Percentiles rank a stretch among this genome's conserved stretches.
phyloP scores from a whole-genome alignment of 768 basidiomycete species.

The Russula emetica region DNA sequence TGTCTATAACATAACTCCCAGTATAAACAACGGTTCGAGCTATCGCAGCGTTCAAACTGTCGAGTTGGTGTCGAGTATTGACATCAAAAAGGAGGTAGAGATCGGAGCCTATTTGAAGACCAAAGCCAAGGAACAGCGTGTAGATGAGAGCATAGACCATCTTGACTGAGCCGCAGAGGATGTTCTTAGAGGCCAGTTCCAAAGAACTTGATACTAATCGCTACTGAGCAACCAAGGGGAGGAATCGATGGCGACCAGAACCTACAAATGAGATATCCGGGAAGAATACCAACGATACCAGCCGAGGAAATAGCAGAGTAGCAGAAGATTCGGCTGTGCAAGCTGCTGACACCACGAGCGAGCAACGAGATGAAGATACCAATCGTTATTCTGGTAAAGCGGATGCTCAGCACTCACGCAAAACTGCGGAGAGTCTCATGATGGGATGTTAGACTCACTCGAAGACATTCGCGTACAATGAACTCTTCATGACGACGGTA shows the following conservation, averaged over 20 bases:
- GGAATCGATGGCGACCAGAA: slow-evolving; percentile 24
- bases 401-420: slow-evolving; percentile 14
- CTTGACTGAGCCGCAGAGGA: slow-evolving; percentile 78
- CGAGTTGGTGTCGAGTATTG: slow-evolving; percentile 48
- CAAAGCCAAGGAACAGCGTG: slow-evolving; percentile 80
- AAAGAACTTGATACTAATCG: slow-evolving; percentile 69
- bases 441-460: slow-evolving; percentile 58
- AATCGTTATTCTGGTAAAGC: slow-evolving; percentile 64
- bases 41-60: slow-evolving; percentile 49
- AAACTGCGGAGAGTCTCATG: neutral
- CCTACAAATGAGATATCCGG: slow-evolving; percentile 81
- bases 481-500: slow-evolving; percentile 66
- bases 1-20: slow-evolving; percentile 67
- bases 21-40: slow-evolving; percentile 49
- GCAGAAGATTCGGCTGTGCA: slow-evolving; percentile 74
- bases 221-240: slow-evolving; percentile 12
- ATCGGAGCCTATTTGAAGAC: slow-evolving; percentile 79
- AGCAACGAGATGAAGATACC: slow-evolving; percentile 77
- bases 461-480: slow-evolving; percentile 85
- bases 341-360: slow-evolving; percentile 78
- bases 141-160: slow-evolving; percentile 90
- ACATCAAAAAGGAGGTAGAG: slow-evolving; percentile 70
- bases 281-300: slow-evolving; percentile 82
- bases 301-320: slow-evolving; percentile 89
- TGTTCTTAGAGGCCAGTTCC: slow-evolving; percentile 82